Evolutionary conservation across 2,329 filamentous ascomycete genomes (phyloP).

Genomic region (Fusarium nisikadoi): DNA sequence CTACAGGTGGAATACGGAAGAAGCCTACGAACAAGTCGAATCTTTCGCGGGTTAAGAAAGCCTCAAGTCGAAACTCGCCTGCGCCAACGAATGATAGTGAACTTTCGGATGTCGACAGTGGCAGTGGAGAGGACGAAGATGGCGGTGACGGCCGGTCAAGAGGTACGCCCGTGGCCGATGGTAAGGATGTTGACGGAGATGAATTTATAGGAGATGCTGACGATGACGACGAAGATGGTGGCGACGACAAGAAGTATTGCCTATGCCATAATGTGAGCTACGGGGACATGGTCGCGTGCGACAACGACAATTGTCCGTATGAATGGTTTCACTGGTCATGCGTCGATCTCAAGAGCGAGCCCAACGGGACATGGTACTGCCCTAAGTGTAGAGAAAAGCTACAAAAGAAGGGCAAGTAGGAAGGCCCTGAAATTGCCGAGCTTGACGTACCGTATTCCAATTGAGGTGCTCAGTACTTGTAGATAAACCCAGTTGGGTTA

Average conservation of each 20-base stretch:
- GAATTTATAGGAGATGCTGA: constrained; percentile 66
- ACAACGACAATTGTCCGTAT: constrained; percentile 82
- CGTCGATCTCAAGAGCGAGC: constrained; percentile 74
- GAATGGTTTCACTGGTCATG: constrained; percentile 92
- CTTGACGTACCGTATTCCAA: neutral
- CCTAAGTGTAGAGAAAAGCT: constrained; percentile 68
- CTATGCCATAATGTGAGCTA: constrained; percentile 85
- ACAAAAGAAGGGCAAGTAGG: constrained; percentile 54
- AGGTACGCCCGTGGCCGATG: constrained; percentile 48
- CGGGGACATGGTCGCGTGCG: constrained; percentile 89
- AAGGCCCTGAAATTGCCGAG: neutral
- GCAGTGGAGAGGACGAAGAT: constrained; percentile 64
- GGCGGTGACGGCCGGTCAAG: constrained; percentile 47
- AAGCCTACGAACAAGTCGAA: constrained; percentile 68
- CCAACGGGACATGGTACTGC: constrained; percentile 75
- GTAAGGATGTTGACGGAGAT: constrained; percentile 58
- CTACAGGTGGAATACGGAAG: constrained; percentile 57
- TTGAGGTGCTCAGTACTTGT: neutral
- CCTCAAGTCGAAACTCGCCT: constrained; percentile 67
- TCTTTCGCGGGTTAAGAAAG: constrained; percentile 71
- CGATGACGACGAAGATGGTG: constrained; percentile 74
- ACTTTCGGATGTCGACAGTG: constrained; percentile 70
- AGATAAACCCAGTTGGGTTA: neutral
- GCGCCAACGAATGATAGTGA: constrained; percentile 73
- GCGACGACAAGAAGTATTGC: constrained; percentile 84